Base-by-base conservation (phyloP, 768 basidiomycete genomes). In the Auricularia auricula-judae region DNA sequence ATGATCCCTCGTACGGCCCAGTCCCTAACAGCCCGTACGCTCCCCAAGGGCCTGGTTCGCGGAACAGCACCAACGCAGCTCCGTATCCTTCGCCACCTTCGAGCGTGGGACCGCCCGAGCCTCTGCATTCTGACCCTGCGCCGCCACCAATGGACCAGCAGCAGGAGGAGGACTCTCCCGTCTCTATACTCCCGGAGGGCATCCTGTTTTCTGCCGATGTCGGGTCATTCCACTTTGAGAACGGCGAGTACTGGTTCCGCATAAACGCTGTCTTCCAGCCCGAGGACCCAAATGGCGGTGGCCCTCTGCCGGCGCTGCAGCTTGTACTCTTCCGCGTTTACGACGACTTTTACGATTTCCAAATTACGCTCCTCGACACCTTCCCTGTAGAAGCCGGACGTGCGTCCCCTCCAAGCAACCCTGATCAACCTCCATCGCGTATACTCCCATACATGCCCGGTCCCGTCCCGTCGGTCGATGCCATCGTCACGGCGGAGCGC, bases 381-480 rank as follows among this genome's bases (percentile, higher is more conserved):
- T 98, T 95, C 75, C 94, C 95, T 5, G 82, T 82, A 56, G 97
- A 99, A 76, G 97, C 93, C 14, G 97, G 97, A 23, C 84, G 91
- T 16, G 76, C 86, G 42, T 67, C 71, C 0, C 72, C 69, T 5
- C 78, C 83, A 10, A 63, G 61, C 33, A 63, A 65, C 34, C 61
- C 66, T 21, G 54, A 80, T 80, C 35, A 78, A 84, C 67, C 61
- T 5, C 65, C 67, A 18, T 80, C 80, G 8, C 83, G 97, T 42
- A 88, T 96, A 62, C 78, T 99, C 34, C 97, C 97, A 1, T 98
- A 86, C 76, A 99, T 99, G 97, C 97, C 97, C 2, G 97, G 97
- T 2, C 97, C 95, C 4, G 84, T 89, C 5, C 81, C 88, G 33
- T 78, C 86, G 21, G 93, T 98, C 39, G 87, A 94, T 75, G 88